phyloP scores from a whole-genome alignment of 2,329 filamentous ascomycete species.

The Fusarium stilboides region DNA sequence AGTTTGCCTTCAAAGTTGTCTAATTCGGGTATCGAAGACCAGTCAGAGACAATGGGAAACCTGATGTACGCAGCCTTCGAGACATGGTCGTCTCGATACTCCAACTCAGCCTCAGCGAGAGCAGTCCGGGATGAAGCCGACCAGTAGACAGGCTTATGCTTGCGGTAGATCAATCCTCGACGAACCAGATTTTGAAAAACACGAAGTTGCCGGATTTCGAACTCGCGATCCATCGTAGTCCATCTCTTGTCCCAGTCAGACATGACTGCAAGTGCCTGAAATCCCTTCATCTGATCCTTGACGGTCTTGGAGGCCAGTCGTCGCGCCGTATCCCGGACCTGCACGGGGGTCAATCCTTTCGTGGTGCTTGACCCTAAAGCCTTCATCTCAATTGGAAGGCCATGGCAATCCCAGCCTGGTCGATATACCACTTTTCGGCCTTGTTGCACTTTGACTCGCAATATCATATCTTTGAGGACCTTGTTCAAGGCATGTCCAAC shows the following conservation, averaged over 20 bases:
- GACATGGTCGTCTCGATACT: constrained; percentile 82
- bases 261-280: constrained; percentile 83
- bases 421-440: constrained; percentile 81
- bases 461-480: constrained; percentile 94
- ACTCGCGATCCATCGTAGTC: constrained; percentile 83
- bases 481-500: constrained; percentile 97
- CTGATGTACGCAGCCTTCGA: constrained; percentile 84
- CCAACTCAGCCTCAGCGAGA: constrained; percentile 86
- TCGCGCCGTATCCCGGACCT: constrained; percentile 75
- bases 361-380: constrained; percentile 74
- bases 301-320: constrained; percentile 78
- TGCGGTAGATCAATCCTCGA: constrained; percentile 81
- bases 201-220: constrained; percentile 81
- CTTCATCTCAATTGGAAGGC: constrained; percentile 96
- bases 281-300: constrained; percentile 79
- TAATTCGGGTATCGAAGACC: constrained; percentile 54
- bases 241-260: constrained; percentile 84
- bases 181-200: constrained; percentile 83
- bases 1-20: constrained; percentile 65
- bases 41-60: constrained; percentile 75
- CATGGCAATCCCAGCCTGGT: constrained; percentile 98
- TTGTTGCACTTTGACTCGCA: constrained; percentile 83
- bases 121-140: constrained; percentile 84
- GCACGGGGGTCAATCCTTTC: constrained; percentile 65
- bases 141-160: constrained; percentile 90